A percentile compares a stretch with the other conserved stretches of the same genome.
Conservation (phyloP, 2,329 filamentous ascomycete species). For the Sarocladium kiliense region DNA sequence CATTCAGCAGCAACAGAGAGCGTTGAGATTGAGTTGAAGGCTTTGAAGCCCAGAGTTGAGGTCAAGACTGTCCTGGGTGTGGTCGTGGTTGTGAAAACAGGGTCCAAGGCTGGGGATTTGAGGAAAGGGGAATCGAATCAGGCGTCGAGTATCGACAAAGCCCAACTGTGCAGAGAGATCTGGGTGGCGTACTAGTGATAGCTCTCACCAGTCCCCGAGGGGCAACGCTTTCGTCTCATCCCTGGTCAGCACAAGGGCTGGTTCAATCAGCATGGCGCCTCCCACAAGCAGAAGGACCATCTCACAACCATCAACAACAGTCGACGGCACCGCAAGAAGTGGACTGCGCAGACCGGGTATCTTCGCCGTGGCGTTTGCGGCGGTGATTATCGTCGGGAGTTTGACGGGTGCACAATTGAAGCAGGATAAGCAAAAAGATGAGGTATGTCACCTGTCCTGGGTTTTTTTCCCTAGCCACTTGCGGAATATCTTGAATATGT, state of each 20-base stretch:
- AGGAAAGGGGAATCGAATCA: too few relatives aligned
- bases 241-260: too few relatives aligned
- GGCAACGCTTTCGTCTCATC: too few relatives aligned
- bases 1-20: not conserved
- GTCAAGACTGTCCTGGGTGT: not conserved
- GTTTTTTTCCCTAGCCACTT: not conserved
- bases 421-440: slow-evolving; percentile 39
- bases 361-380: slow-evolving; percentile 38
- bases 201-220: too few relatives aligned
- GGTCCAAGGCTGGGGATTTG: too few relatives aligned
- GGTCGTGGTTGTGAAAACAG: not conserved
- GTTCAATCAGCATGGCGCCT: not conserved
- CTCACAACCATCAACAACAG: not conserved
- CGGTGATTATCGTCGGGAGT: slow-evolving; percentile 40
- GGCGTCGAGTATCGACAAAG: not conserved
- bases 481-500: too few relatives aligned
- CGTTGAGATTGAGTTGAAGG: not conserved
- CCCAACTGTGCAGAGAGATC: not conserved
- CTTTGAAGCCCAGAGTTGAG: not conserved
- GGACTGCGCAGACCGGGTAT: slow-evolving; percentile 2
- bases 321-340: not conserved
- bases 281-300: not conserved
- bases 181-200: not conserved
- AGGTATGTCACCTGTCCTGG: slow-evolving; percentile 25
- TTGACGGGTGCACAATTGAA: slow-evolving; percentile 46